phyloP scores from a whole-genome alignment of 2,329 filamentous ascomycete species.

The Arthrobotrys sinensis region DNA sequence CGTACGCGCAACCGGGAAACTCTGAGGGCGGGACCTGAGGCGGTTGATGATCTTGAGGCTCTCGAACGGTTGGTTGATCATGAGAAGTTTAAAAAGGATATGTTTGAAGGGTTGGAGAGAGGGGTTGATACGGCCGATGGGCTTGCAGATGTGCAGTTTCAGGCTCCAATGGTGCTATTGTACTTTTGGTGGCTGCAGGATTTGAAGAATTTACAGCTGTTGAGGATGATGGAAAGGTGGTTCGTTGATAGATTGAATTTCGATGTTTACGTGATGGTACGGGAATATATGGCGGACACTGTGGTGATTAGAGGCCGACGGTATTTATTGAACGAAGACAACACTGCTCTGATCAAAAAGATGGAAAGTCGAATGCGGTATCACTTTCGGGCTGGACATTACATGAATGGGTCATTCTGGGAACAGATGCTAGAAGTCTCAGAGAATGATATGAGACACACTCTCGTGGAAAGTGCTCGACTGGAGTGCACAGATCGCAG shows the following conservation, averaged over 20 bases:
- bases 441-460: background rate
- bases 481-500: background rate
- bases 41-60: background rate
- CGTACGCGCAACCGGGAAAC: background rate
- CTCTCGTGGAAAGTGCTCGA: background rate
- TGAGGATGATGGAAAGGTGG: background rate
- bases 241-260: slow-evolving; percentile 9
- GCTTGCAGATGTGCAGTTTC: background rate
- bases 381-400: slow-evolving; percentile 1
- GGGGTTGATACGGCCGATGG: background rate
- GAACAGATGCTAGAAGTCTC: slow-evolving; percentile 3
- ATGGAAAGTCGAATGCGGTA: slow-evolving; percentile 7
- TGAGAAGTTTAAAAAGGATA: background rate
- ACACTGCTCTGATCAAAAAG: slow-evolving; percentile 2
- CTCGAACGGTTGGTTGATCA: background rate
- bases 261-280: slow-evolving; percentile 13
- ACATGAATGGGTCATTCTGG: slow-evolving; percentile 10
- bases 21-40: background rate
- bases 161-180: slow-evolving; percentile 6
- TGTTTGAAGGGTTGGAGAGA: background rate
- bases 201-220: background rate
- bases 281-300: slow-evolving; percentile 17
- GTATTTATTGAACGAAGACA: background rate
- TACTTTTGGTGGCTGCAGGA: slow-evolving; percentile 19
- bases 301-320: background rate